phyloP scores from a whole-genome alignment of 306 rosid genomes.

The Lablab purpureus region DNA sequence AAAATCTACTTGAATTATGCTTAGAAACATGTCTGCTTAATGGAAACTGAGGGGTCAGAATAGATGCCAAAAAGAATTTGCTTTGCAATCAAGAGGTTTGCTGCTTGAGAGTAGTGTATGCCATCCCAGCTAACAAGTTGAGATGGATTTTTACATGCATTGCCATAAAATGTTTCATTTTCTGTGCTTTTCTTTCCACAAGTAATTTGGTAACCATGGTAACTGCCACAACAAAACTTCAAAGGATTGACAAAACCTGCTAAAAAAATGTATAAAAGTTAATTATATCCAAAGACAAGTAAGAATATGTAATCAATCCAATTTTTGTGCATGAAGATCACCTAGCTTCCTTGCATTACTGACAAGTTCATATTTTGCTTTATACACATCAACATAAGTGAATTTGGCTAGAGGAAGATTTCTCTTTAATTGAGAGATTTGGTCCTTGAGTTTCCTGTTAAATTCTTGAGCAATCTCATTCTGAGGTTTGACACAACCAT shows the following conservation, averaged over 20 bases:
- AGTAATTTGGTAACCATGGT: slow-evolving; percentile 56
- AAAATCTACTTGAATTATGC: not conserved
- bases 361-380: slow-evolving; percentile 66
- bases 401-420: slow-evolving; percentile 60
- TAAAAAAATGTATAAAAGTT: slow-evolving; percentile 31
- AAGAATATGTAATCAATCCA: not conserved
- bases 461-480: slow-evolving; percentile 72
- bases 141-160: slow-evolving; percentile 68
- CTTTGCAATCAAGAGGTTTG: slow-evolving; percentile 60
- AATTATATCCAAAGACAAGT: not conserved
- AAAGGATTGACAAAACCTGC: slow-evolving; percentile 76
- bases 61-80: slow-evolving; percentile 58
- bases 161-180: slow-evolving; percentile 71
- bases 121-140: slow-evolving; percentile 81
- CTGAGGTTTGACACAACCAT: slow-evolving; percentile 65
- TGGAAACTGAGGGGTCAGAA: slow-evolving; percentile 66
- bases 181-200: slow-evolving; percentile 66
- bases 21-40: slow-evolving; percentile 58
- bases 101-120: slow-evolving; percentile 79
- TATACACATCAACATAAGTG: slow-evolving; percentile 64
- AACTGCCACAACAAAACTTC: slow-evolving; percentile 80
- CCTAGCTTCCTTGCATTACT: slow-evolving; percentile 64
- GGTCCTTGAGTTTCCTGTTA: slow-evolving; percentile 68
- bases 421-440: slow-evolving; percentile 44
- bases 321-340: not conserved